Evolutionary conservation across 2,329 filamentous ascomycete genomes (phyloP), one percentile per base, ranked within the genome.

Genomic region (Ceratocystis cacaofunesta): DNA sequence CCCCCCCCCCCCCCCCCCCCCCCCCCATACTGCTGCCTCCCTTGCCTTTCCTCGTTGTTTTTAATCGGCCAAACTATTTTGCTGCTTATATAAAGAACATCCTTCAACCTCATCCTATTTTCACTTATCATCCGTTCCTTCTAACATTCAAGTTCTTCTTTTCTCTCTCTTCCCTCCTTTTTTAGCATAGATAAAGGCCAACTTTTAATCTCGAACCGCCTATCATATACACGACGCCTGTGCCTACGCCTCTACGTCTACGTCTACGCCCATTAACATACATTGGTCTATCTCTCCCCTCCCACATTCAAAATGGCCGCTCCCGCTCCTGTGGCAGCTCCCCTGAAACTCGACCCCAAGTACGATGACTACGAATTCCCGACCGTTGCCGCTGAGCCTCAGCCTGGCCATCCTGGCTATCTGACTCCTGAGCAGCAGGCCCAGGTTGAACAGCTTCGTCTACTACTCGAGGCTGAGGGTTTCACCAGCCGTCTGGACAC

Each of bases 321-420:
- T 17, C 25, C 52, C 28, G 28, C 52, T 67, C 66, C 69, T 61
- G 52, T 62, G 43, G 65, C 68, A 10, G 52, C 65, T 46, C 65
- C 65, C 46, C 65, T 84, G 78, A 78, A 84, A 75, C 74, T 90
- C 72, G 86, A 95, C 77, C 82, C 89, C 75, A 96, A 96, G 79
- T 95, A 97, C 81, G 94, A 97, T 79, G 76, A 95, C 80, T 97
- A 94, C 77, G 92, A 96, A 77, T 97, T 84, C 80, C 94, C 94
- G 69, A 90, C 86, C 69, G 87, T 83, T 69, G 85, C 90, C 60
- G 83, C 88, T 65, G 83, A 84, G 70, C 75, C 82, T 60, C 83
- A 86, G 73, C 79, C 80, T 71, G 94, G 94, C 70, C 91, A 96
- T 76, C 87, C 92, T 68, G 94, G 94, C 74, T 85, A 95, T 76